Percentiles rank a stretch among this genome's conserved stretches.
phyloP scores from a whole-genome alignment of 306 rosid species.

The Amphicarpaea edgeworthii region DNA sequence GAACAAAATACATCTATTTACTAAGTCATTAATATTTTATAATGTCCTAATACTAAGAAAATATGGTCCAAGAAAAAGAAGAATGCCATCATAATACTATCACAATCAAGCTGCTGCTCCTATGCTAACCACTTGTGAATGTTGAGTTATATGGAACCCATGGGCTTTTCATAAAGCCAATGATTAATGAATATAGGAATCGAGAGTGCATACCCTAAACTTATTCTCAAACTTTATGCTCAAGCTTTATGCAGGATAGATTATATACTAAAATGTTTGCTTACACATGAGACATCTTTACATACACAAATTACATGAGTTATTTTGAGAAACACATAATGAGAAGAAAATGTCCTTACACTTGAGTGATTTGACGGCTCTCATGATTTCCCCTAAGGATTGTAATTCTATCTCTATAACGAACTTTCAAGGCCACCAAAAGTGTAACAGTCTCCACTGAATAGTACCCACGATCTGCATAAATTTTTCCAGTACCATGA shows the following conservation, averaged over 20 bases:
- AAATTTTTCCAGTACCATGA: constrained; percentile 47
- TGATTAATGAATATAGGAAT: constrained; percentile 30
- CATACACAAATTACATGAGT: neutral
- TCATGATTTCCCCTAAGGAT: constrained; percentile 98
- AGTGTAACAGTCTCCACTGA: constrained; percentile 98
- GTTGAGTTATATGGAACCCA: constrained; percentile 24
- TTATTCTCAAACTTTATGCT: neutral
- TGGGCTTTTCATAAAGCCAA: neutral
- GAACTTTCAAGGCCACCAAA: constrained; percentile 95
- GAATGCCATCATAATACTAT: neutral
- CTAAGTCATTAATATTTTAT: neutral
- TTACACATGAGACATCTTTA: constrained; percentile 16
- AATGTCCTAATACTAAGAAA: neutral
- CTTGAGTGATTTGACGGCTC: constrained; percentile 99
- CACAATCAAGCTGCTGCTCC: constrained; percentile 35
- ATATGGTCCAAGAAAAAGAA: neutral
- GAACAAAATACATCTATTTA: constrained; percentile 3
- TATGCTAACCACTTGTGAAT: neutral
- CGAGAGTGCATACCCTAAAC: neutral
- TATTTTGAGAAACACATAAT: constrained; percentile 20
- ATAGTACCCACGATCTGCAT: constrained; percentile 74
- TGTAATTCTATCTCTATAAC: constrained; percentile 98
- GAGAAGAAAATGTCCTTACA: constrained; percentile 64
- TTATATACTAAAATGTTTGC: constrained; percentile 27
- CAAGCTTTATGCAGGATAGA: constrained; percentile 25